Base-by-base conservation (phyloP, 2,329 filamentous ascomycete genomes). In the Zelopaecilomyces penicillatus region DNA sequence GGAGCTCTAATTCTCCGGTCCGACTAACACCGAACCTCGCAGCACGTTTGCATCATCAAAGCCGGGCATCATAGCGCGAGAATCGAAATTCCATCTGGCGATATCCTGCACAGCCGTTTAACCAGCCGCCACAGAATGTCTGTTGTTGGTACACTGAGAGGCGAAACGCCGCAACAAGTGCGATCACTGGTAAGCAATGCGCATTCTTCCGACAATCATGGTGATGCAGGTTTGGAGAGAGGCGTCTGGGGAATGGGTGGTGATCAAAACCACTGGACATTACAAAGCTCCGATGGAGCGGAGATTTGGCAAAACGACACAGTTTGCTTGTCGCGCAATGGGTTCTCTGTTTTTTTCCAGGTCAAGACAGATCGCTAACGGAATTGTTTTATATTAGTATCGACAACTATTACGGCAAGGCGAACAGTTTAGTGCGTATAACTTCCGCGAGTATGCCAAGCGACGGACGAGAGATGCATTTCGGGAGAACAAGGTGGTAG, bases 401-500 rank as follows among this genome's bases (percentile, higher is more conserved):
- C 90, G 93, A 54, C 91, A 91, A 60, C 74, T 98, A 57, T 74
- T 97, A 58, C 85, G 90, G 56, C 85, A 93, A 65, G 82, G 88
- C 50, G 75, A 77, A 50, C 86, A 95, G 61, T 97, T 98, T 66
- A 80, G 88, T 50, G 81, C 85, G 55, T 98, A 97, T 74, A 98
- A 97, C 70, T 98, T 96, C 76, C 82, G 93, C 69, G 91, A 96
- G 65, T 98, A 98, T 67, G 90, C 93, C 43, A 85, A 83, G 67
- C 83, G 93, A 61, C 80, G 91, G 65, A 95, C 93, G 63, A 79
- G 78, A 63, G 93, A 97, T 71, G 83, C 87, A 4, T 98, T 97
- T 67, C 79, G 85, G 57, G 88, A 95, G 64, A 77, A 94, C 65
- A 76, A 80, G 65, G 63, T 67, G 45, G 83, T 88, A 57, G 70